phyloP scores from a whole-genome alignment of 805 yeast genomes.

The Ogataea henricii region DNA sequence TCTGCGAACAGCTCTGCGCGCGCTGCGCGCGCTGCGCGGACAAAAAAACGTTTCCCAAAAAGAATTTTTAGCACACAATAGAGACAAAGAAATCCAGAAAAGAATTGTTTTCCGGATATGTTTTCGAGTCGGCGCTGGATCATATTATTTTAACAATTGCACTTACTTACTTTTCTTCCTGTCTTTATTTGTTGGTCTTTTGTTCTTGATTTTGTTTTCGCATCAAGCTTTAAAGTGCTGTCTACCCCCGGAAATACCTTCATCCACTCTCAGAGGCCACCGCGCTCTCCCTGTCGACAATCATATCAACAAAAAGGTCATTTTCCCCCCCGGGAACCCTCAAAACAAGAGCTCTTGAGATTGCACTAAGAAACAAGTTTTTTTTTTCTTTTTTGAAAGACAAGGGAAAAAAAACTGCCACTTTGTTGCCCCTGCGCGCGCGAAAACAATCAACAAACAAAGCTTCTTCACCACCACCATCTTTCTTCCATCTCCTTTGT shows the following conservation, averaged over 20 bases:
- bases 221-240: slow-evolving; percentile 2
- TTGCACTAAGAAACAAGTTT: not conserved
- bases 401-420: not conserved
- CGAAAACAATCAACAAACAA: slow-evolving; percentile 8
- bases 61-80: slow-evolving; percentile 10
- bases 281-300: too few relatives aligned
- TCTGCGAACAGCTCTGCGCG: too few relatives aligned
- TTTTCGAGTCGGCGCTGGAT: slow-evolving; percentile 10
- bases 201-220: slow-evolving; percentile 6
- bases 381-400: not conserved
- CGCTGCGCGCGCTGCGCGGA: not conserved
- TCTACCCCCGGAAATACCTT: slow-evolving; percentile 5
- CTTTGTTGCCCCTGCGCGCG: slow-evolving; percentile 5
- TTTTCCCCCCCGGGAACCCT: too few relatives aligned
- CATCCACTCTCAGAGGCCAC: too few relatives aligned
- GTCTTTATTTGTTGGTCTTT: slow-evolving; percentile 7
- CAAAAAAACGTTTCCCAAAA: slow-evolving; percentile 17
- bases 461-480: not conserved
- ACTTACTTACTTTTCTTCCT: slow-evolving; percentile 8
- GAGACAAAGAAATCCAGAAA: slow-evolving; percentile 5
- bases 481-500: too few relatives aligned
- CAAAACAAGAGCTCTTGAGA: too few relatives aligned
- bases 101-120: slow-evolving; percentile 6
- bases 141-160: slow-evolving; percentile 10
- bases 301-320: too few relatives aligned